Percentiles rank a stretch among this genome's conserved stretches.
Evolutionary conservation across 2,329 filamentous ascomycete species (phyloP).

Genomic region (Exophiala oligosperma): DNA sequence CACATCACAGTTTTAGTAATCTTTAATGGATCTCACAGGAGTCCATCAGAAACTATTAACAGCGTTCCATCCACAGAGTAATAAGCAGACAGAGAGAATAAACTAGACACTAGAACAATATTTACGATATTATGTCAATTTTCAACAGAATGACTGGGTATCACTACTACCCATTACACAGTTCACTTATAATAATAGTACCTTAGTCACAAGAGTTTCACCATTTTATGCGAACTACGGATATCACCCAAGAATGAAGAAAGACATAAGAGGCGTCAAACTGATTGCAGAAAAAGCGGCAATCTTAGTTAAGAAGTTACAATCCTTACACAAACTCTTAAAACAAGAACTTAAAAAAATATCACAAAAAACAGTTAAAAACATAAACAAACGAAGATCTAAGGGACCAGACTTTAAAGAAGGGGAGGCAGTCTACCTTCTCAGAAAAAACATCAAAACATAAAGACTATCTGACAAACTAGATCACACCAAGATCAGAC

Average conservation of each 20-base stretch:
- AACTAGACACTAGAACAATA: slow-evolving; percentile 23
- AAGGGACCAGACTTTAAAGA: slow-evolving; percentile 6
- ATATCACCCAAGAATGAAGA: not conserved
- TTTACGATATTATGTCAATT: not conserved
- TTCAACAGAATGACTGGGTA: no score
- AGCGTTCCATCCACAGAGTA: slow-evolving; percentile 12
- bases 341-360: slow-evolving; percentile 10
- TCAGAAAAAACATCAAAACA: slow-evolving; percentile 20
- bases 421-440: slow-evolving; percentile 9
- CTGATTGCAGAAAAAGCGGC: not conserved
- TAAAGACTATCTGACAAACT: slow-evolving; percentile 15
- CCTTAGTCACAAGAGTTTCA: slow-evolving; percentile 5
- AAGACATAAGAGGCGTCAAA: not conserved
- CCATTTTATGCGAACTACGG: slow-evolving; percentile 17
- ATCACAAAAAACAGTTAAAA: slow-evolving; percentile 3
- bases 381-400: not conserved
- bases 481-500: slow-evolving; percentile 13
- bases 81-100: slow-evolving; percentile 18
- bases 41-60: slow-evolving; percentile 14
- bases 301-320: slow-evolving; percentile 3
- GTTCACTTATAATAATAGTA: not conserved
- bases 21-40: not conserved
- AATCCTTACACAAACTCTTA: slow-evolving; percentile 4
- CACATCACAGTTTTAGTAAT: not conserved
- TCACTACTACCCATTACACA: no score